Conservation (phyloP, 2,329 filamentous ascomycete species). For the Xylariaceae sp. region DNA sequence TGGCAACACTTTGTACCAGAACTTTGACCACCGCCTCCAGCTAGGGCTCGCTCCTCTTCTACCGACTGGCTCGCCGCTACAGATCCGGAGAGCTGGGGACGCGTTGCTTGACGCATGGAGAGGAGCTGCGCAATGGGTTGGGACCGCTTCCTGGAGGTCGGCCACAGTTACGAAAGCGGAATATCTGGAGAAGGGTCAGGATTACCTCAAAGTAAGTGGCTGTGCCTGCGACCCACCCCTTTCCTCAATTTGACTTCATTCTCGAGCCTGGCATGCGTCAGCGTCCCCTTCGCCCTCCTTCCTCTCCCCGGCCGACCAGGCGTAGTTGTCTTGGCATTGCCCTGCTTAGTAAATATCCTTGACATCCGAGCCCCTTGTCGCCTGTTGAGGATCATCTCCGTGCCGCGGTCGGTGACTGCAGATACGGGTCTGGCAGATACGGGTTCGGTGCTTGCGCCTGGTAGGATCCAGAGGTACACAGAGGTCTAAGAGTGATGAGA, state of each 20-base stretch:
- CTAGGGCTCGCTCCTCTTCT: slow-evolving; percentile 68
- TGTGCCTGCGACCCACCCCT: no score
- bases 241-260: no score
- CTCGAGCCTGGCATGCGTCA: slow-evolving; percentile 11
- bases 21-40: slow-evolving; percentile 77
- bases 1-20: slow-evolving; percentile 81
- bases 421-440: no score
- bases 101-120: slow-evolving; percentile 85
- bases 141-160: slow-evolving; percentile 51
- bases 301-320: slow-evolving; percentile 5
- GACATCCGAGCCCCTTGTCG: not conserved
- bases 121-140: slow-evolving; percentile 83
- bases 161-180: slow-evolving; percentile 73
- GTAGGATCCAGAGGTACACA: no score
- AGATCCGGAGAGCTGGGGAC: slow-evolving; percentile 67
- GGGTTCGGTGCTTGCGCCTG: no score
- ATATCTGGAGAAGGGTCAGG: slow-evolving; percentile 84
- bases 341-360: slow-evolving; percentile 11
- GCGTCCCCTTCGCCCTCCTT: slow-evolving; percentile 9
- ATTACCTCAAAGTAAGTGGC: slow-evolving; percentile 81
- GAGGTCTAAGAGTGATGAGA: no score
- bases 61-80: slow-evolving; percentile 62
- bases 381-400: not conserved
- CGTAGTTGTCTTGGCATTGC: slow-evolving; percentile 8
- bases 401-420: no score